Evolutionary conservation across 2,329 filamentous ascomycete genomes (phyloP).

Genomic region (Penicillium sp.): DNA sequence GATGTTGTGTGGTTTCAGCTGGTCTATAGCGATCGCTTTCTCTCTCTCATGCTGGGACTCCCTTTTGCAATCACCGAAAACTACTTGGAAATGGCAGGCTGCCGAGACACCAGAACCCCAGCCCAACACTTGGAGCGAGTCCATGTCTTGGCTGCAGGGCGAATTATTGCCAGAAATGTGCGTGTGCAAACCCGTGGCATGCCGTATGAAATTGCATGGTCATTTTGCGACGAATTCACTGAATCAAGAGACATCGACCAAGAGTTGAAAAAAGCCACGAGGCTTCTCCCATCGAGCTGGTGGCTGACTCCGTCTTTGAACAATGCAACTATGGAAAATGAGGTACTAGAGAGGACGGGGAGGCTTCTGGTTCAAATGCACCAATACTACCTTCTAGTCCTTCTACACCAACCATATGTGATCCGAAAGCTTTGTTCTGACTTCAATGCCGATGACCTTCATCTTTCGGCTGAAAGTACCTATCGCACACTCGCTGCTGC

Average conservation of each 20-base stretch:
- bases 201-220: background rate
- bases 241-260: conserved; percentile 30
- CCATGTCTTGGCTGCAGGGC: conserved; percentile 23
- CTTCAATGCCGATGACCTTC: background rate
- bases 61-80: conserved; percentile 47
- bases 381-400: conserved; percentile 31
- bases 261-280: conserved; percentile 26
- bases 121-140: conserved; percentile 23
- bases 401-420: conserved; percentile 33
- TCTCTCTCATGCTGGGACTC: conserved; percentile 57
- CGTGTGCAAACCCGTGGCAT: conserved; percentile 15
- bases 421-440: conserved; percentile 7
- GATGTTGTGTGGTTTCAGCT: conserved; percentile 44
- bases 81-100: background rate
- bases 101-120: background rate
- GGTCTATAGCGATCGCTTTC: conserved; percentile 54
- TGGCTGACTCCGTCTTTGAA: conserved; percentile 18
- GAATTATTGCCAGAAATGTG: conserved; percentile 28
- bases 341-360: conserved; percentile 20
- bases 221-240: conserved; percentile 1
- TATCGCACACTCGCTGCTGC: conserved; percentile 27
- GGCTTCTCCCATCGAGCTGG: conserved; percentile 25
- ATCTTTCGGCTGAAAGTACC: conserved; percentile 7
- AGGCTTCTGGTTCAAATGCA: conserved; percentile 31
- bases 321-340: conserved; percentile 7